A percentile compares a stretch with the other conserved stretches of the same genome.
Evolutionary conservation across 352 stramenopile genomes (phyloP).

Genomic region (Phytophthora lateralis): DNA sequence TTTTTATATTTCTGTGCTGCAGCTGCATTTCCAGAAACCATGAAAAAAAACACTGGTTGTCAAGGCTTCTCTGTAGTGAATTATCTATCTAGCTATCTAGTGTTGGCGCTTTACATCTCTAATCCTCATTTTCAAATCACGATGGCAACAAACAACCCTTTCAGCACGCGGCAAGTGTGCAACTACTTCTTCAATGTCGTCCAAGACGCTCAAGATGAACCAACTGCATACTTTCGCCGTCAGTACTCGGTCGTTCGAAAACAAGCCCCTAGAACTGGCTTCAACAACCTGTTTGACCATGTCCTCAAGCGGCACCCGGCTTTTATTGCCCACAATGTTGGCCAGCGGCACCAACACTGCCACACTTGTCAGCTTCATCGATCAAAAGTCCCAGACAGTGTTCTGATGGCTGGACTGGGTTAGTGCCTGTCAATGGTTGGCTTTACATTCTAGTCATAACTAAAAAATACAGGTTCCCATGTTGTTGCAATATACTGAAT

Average conservation of each 20-base stretch:
- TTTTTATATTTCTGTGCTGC: not conserved
- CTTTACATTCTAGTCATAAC: too few species aligned
- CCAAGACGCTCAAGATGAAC: conserved; percentile 11
- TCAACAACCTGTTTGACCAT: conserved; percentile 13
- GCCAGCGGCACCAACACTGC: not conserved
- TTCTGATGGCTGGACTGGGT: not conserved
- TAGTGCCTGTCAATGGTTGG: too few species aligned
- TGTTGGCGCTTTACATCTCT: not conserved
- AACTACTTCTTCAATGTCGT: conserved; percentile 12
- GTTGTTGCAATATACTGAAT: too few species aligned
- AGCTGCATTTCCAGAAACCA: not conserved
- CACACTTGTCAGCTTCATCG: not conserved
- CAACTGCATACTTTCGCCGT: conserved; percentile 6
- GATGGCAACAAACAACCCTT: not conserved
- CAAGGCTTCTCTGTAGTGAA: not conserved
- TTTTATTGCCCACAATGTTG: conserved; percentile 2
- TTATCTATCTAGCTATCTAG: not conserved
- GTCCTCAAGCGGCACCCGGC: conserved; percentile 1
- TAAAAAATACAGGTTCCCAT: too few species aligned
- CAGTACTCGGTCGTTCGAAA: not conserved
- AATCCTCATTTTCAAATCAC: conserved; percentile 1
- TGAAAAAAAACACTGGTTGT: not conserved
- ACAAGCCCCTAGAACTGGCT: conserved; percentile 4
- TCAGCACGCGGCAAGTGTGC: conserved; percentile 9
- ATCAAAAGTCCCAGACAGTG: conserved; percentile 4